These are phyloP conservation scores for Citrus inodora DNA, from an alignment of 345 rosid genomes.

Conservation along the genomic window DNA sequence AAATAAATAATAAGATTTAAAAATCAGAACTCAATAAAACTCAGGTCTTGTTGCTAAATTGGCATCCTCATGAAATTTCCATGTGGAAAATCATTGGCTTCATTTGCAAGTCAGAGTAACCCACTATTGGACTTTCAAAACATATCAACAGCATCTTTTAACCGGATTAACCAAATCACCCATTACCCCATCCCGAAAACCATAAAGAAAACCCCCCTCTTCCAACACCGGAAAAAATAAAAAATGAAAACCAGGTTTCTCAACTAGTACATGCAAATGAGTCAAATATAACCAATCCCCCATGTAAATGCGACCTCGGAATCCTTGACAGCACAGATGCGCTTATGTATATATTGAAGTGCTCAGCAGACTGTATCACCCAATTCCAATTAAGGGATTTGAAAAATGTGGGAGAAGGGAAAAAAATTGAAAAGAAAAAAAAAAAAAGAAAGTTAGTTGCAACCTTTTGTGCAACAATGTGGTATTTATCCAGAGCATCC, in stretches of 20 bases:
- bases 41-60: background rate
- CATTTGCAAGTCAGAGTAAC: background rate
- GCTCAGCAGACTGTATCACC: background rate
- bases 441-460: background rate
- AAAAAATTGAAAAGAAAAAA: background rate
- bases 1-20: background rate
- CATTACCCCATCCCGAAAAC: background rate
- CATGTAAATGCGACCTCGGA: background rate
- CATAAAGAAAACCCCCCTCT: no score
- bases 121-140: background rate
- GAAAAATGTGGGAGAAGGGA: background rate
- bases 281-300: background rate
- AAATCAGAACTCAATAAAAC: background rate
- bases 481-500: conserved; percentile 91
- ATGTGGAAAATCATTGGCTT: background rate
- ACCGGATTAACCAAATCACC: background rate
- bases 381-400: background rate
- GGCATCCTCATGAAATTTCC: background rate
- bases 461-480: conserved; percentile 86
- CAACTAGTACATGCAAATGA: background rate
- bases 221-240: no score
- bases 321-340: background rate
- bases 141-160: background rate
- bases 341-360: background rate
- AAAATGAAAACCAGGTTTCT: background rate